These are phyloP conservation scores for Metschnikowia cubensis DNA, from an alignment of 805 yeast species.

Conservation along the genomic window DNA sequence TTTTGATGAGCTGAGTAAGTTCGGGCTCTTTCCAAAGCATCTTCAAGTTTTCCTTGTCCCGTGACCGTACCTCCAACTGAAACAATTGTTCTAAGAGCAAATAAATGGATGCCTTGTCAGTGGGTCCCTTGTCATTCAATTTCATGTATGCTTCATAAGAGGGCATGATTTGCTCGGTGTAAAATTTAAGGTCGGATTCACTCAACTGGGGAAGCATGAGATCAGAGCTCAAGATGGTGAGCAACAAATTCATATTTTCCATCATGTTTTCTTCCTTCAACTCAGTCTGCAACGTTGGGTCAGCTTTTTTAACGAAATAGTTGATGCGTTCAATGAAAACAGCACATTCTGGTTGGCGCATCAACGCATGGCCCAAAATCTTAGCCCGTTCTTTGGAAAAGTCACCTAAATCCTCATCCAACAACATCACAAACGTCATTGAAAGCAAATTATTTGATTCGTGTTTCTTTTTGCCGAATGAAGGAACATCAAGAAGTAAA, in stretches of 20 bases:
- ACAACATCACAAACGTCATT: conserved; percentile 63
- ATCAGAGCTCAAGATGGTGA: conserved; percentile 45
- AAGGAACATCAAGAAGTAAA: conserved; percentile 53
- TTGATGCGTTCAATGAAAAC: conserved; percentile 33
- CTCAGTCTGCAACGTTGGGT: conserved; percentile 35
- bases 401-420: conserved; percentile 67
- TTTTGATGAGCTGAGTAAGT: conserved; percentile 68
- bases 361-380: conserved; percentile 38
- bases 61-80: conserved; percentile 58
- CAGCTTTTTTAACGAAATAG: conserved; percentile 48
- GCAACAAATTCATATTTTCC: conserved; percentile 54
- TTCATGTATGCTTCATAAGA: conserved; percentile 22
- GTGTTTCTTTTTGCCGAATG: conserved; percentile 18
- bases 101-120: conserved; percentile 34
- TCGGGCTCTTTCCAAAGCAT: conserved; percentile 85
- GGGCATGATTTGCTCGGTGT: conserved; percentile 11
- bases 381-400: conserved; percentile 50
- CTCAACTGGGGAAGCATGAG: conserved; percentile 20
- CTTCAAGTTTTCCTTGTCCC: conserved; percentile 72
- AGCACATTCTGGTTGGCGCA: conserved; percentile 30
- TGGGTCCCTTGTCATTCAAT: conserved; percentile 11
- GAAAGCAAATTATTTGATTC: conserved; percentile 50
- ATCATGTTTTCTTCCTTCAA: conserved; percentile 67
- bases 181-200: conserved; percentile 1
- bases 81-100: conserved; percentile 57